Base-by-base conservation (phyloP, 2,329 filamentous ascomycete species). In the Venturia oleaginea region DNA sequence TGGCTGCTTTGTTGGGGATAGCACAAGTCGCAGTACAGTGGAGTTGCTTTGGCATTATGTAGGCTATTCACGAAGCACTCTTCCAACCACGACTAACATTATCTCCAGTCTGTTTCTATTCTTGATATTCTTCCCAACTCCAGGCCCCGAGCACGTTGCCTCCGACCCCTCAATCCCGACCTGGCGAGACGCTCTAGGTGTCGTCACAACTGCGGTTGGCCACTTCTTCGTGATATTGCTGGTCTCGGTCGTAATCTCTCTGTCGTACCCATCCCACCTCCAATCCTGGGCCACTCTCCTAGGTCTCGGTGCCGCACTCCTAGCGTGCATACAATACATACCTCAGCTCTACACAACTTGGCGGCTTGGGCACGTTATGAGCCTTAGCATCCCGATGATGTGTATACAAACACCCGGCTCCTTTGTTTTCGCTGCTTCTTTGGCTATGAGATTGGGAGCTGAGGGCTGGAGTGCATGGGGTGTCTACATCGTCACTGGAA, bases 311-410 rank as follows among this genome's bases (percentile, higher is more conserved):
- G 86, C 91, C 22, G 89, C 91, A 0, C 76, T 85, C 1, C 84
- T 99, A 5, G 90, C 94, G 0, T 88, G 85, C 0, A 83, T 97
- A 27, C 94, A 99, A 77, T 99, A 97, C 76, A 80, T 99, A 19
- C 94, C 94, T 0, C 94, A 99, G 77, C 96, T 99, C 68, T 92
- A 87, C 78, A 97, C 90, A 62, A 99, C 94, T 0, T 95, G 90
- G 77, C 84, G 81, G 62, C 80, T 97, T 65, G 89, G 93, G 73
- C 88, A 92, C 70, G 89, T 96, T 1, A 92, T 92, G 64, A 96
- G 92, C 74, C 78, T 99, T 70, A 96, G 91, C 71, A 94, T 99
- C 65, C 88, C 91, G 4, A 97, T 97, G 89, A 97, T 99, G 92
- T 89, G 90, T 73, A 96, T 99, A 40, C 94, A 99, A 75, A 97